These are phyloP conservation scores for Botrytis sinoallii DNA, from an alignment of 2,329 filamentous ascomycete species.

Conservation along the genomic window DNA sequence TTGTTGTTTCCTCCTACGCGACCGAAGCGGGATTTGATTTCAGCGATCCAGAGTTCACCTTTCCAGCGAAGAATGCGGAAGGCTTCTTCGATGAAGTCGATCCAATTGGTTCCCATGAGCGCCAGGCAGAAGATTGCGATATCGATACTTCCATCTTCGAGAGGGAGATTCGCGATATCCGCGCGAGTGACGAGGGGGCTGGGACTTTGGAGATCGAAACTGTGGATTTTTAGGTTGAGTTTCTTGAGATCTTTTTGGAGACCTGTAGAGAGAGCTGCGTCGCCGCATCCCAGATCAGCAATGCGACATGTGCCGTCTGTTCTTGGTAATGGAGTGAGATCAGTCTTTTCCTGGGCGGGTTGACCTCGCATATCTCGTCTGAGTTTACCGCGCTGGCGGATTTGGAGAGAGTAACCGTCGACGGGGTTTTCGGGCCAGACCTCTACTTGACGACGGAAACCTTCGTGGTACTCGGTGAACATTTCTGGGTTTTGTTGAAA, in stretches of 20 bases:
- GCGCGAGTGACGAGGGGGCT: constrained; percentile 77
- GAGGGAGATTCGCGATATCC: constrained; percentile 81
- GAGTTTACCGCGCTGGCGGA: constrained; percentile 64
- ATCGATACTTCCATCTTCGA: constrained; percentile 73
- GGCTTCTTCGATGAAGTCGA: constrained; percentile 93
- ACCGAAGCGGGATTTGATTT: constrained; percentile 92
- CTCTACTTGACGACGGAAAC: constrained; percentile 91
- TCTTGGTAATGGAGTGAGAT: constrained; percentile 56
- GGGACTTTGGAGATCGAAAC: constrained; percentile 82
- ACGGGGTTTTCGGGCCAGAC: constrained; percentile 98
- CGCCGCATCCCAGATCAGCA: constrained; percentile 90
- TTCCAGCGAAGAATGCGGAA: constrained; percentile 89
- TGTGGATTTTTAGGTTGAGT: constrained; percentile 71
- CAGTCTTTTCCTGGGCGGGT: constrained; percentile 27
- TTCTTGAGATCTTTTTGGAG: constrained; percentile 62
- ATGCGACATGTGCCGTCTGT: constrained; percentile 72
- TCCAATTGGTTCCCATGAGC: constrained; percentile 98
- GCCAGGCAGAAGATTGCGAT: constrained; percentile 93
- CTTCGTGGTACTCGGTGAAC: constrained; percentile 94
- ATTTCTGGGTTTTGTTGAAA: constrained; percentile 86
- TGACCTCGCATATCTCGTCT: constrained; percentile 32
- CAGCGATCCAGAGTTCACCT: constrained; percentile 93
- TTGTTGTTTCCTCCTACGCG: constrained; percentile 49
- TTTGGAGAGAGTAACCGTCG: constrained; percentile 73
- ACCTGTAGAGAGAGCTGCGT: constrained; percentile 73